These are phyloP conservation scores for Plantago lanceolata DNA, from an alignment of 305 asterid species.

Conservation along the genomic window DNA sequence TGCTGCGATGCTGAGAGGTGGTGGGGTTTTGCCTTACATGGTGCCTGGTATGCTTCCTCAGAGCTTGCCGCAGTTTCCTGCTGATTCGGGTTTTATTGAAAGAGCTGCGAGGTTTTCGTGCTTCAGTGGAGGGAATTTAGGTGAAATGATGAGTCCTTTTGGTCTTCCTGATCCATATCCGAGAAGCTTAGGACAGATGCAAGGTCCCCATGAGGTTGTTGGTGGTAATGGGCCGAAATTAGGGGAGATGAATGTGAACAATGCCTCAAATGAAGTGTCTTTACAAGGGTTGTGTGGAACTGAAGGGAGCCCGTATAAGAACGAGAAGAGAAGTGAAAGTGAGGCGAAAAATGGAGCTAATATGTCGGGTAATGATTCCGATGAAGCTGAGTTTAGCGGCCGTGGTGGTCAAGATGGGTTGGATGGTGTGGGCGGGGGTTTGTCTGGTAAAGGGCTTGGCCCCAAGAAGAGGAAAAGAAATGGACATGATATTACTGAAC, in stretches of 20 bases:
- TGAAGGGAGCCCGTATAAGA: slow-evolving; percentile 49
- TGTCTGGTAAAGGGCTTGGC: slow-evolving; percentile 49
- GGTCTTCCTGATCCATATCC: slow-evolving; percentile 40
- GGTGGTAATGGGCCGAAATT: slow-evolving; percentile 30
- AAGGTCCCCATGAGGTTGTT: slow-evolving; percentile 44
- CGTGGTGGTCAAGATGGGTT: slow-evolving; percentile 48
- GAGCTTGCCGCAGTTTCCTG: slow-evolving; percentile 63
- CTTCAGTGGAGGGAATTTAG: slow-evolving; percentile 68
- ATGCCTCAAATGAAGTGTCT: slow-evolving; percentile 35
- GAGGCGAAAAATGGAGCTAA: slow-evolving; percentile 49
- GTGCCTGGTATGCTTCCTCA: slow-evolving; percentile 55
- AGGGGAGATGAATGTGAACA: slow-evolving; percentile 30
- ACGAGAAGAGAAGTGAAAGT: slow-evolving; percentile 41
- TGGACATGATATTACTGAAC: slow-evolving; percentile 44
- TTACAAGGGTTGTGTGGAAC: slow-evolving; percentile 28
- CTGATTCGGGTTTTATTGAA: slow-evolving; percentile 79
- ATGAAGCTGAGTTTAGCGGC: slow-evolving; percentile 69
- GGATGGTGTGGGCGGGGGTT: slow-evolving; percentile 38
- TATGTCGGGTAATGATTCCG: slow-evolving; percentile 52
- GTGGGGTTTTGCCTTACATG: slow-evolving; percentile 43
- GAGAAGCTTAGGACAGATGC: slow-evolving; percentile 37
- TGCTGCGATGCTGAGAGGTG: slow-evolving; percentile 49
- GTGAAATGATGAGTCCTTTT: slow-evolving; percentile 50
- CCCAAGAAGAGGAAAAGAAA: slow-evolving; percentile 71
- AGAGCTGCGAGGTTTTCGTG: slow-evolving; percentile 86